Percentiles rank a stretch among this genome's conserved stretches.
Conservation (phyloP, 352 stramenopile genomes). For the Globisporangium parvum region DNA sequence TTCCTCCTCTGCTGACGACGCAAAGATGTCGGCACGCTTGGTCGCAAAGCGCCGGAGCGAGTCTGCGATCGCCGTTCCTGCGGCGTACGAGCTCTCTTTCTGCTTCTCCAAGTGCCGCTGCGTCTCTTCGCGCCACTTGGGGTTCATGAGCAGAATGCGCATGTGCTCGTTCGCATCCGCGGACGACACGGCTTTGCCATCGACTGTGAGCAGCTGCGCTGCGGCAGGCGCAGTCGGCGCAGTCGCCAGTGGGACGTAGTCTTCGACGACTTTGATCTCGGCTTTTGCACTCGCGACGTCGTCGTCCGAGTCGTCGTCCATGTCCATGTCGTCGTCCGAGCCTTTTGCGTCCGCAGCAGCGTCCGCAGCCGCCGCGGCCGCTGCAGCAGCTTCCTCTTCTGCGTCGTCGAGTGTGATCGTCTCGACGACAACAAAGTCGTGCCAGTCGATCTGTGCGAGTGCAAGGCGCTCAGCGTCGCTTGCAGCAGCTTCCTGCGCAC, state of each 20-base stretch:
- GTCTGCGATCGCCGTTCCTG: constrained; percentile 92
- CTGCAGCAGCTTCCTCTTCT: constrained; percentile 48
- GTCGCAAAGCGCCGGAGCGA: constrained; percentile 92
- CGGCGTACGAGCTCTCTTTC: constrained; percentile 93
- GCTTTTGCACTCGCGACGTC: constrained; percentile 43
- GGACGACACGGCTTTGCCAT: constrained; percentile 86
- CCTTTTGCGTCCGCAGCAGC: constrained; percentile 25
- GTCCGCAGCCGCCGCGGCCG: constrained; percentile 19
- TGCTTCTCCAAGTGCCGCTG: constrained; percentile 95
- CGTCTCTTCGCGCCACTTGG: constrained; percentile 96
- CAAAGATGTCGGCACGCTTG: constrained; percentile 92
- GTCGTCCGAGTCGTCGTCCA: constrained; percentile 81
- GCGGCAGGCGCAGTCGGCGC: constrained; percentile 19
- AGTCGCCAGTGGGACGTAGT: constrained; percentile 75
- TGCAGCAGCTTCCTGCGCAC: constrained; percentile 64
- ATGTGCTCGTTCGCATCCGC: constrained; percentile 97
- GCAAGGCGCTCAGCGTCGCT: constrained; percentile 71
- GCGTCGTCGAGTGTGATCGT: constrained; percentile 95
- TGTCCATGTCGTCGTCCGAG: constrained; percentile 87
- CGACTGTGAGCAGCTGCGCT: constrained; percentile 54
- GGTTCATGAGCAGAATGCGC: constrained; percentile 98
- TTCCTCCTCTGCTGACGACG: constrained; percentile 83
- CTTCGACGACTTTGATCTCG: constrained; percentile 74
- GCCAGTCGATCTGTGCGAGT: constrained; percentile 94
- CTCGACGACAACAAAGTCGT: constrained; percentile 99